phyloP scores from a whole-genome alignment of 495 filamentous ascomycete genomes.

The Penicillium egyptiacum region DNA sequence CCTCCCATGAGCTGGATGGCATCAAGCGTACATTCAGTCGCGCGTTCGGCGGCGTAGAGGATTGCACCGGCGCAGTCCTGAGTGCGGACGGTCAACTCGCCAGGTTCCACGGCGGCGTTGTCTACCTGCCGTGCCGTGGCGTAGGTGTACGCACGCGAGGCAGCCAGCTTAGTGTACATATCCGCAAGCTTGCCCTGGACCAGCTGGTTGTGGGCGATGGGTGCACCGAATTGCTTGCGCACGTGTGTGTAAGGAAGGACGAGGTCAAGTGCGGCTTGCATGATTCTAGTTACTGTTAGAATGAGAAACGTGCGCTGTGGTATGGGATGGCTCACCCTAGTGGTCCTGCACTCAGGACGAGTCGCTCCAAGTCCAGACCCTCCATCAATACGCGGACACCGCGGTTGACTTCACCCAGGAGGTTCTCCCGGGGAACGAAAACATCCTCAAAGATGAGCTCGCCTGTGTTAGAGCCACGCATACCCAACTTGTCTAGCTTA shows the following conservation, averaged over 20 bases:
- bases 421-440: slow-evolving; percentile 79
- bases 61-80: slow-evolving; percentile 96
- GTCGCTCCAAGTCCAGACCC: slow-evolving; percentile 87
- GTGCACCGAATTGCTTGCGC: slow-evolving; percentile 82
- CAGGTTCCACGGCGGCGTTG: slow-evolving; percentile 51
- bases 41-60: slow-evolving; percentile 89
- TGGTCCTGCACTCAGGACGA: slow-evolving; percentile 90
- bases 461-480: slow-evolving; percentile 96
- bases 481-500: slow-evolving; percentile 97
- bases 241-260: slow-evolving; percentile 87
- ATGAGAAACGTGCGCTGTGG: neutral
- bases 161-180: slow-evolving; percentile 93
- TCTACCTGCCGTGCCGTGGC: slow-evolving; percentile 75
- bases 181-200: slow-evolving; percentile 92
- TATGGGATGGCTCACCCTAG: slow-evolving; percentile 53
- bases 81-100: slow-evolving; percentile 59
- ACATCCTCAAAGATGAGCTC: slow-evolving; percentile 91
- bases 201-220: slow-evolving; percentile 90
- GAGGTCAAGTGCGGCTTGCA: slow-evolving; percentile 88
- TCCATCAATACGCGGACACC: slow-evolving; percentile 95
- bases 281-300: slow-evolving; percentile 58
- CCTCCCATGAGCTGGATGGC: slow-evolving; percentile 94
- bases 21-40: slow-evolving; percentile 85
- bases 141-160: slow-evolving; percentile 76
- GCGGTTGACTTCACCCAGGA: slow-evolving; percentile 75